Percentiles rank a stretch among this genome's conserved stretches.
These are phyloP conservation scores for Pseudocercospora crystallina DNA, from an alignment of 2,329 filamentous ascomycete genomes.

Conservation along the genomic window DNA sequence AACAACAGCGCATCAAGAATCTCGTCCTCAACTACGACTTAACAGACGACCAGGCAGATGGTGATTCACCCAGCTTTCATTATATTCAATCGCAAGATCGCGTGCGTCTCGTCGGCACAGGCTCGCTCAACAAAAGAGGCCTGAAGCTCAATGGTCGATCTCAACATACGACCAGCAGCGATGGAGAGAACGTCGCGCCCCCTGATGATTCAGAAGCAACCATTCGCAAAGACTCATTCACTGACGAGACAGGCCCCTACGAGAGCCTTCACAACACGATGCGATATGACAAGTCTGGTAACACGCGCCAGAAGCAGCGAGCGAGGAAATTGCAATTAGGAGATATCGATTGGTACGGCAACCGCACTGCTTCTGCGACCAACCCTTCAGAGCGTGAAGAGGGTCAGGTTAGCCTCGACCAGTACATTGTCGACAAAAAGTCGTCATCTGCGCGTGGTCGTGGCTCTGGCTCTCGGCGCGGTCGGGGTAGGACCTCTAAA, in stretches of 20 bases:
- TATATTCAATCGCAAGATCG: constrained; percentile 49
- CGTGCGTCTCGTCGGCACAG: constrained; percentile 42
- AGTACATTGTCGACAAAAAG: constrained; percentile 32
- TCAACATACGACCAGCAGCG: constrained; percentile 30
- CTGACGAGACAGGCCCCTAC: constrained; percentile 35
- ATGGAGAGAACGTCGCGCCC: constrained; percentile 13
- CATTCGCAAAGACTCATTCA: constrained; percentile 18
- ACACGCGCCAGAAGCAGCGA: constrained; percentile 73
- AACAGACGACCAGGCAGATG: constrained; percentile 73
- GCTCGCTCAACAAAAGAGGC: constrained; percentile 41
- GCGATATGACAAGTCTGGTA: constrained; percentile 57
- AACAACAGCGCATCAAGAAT: constrained; percentile 98
- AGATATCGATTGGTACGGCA: constrained; percentile 90
- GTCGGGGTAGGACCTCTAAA: constrained; percentile 10
- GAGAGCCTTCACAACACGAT: constrained; percentile 45
- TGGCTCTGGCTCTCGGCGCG: constrained; percentile 14
- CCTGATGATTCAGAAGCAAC: constrained; percentile 6
- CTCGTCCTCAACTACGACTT: constrained; percentile 95
- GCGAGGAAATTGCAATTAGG: constrained; percentile 89
- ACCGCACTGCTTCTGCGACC: constrained; percentile 16
- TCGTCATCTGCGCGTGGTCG: constrained; percentile 18
- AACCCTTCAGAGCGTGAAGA: constrained; percentile 19
- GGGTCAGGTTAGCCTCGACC: constrained; percentile 29
- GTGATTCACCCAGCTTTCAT: constrained; percentile 54
- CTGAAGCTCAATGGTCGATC: constrained; percentile 23